phyloP scores from a whole-genome alignment of 1,139 yeast genomes.

The Pichia kudriavzevii region DNA sequence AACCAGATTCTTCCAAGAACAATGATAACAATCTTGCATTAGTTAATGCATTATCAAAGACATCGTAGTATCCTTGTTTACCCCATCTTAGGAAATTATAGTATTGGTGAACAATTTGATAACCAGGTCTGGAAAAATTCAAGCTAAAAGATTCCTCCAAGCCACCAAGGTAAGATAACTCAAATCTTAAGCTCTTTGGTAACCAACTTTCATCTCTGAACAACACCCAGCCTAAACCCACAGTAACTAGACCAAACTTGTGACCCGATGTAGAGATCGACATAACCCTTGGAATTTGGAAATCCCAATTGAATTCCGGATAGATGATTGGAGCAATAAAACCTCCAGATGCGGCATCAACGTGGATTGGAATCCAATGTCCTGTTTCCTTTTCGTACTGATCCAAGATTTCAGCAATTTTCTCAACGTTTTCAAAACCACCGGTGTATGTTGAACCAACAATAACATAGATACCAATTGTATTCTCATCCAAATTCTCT shows the following conservation, averaged over 20 bases:
- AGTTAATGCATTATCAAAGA: conserved; percentile 55
- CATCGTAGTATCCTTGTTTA: conserved; percentile 54
- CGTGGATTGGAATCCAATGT: conserved; percentile 69
- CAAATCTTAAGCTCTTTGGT: conserved; percentile 68
- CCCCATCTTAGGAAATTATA: conserved; percentile 71
- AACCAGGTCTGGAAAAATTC: conserved; percentile 90
- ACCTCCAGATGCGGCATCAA: conserved; percentile 92
- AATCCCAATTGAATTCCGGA: conserved; percentile 80
- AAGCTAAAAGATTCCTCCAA: conserved; percentile 79
- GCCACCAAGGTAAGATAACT: conserved; percentile 81
- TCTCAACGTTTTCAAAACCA: conserved; percentile 72
- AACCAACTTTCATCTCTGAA: conserved; percentile 63
- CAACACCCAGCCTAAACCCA: conserved; percentile 89
- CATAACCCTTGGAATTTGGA: conserved; percentile 64
- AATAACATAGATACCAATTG: conserved; percentile 86
- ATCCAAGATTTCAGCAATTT: conserved; percentile 54
- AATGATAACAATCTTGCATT: conserved; percentile 66
- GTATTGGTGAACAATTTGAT: conserved; percentile 84
- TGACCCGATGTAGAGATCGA: conserved; percentile 93
- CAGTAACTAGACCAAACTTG: conserved; percentile 83
- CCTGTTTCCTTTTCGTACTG: conserved; percentile 65
- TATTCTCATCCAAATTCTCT: conserved; percentile 74
- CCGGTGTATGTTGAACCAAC: conserved; percentile 92
- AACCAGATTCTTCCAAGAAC: conserved; percentile 57
- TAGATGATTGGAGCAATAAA: conserved; percentile 77